Evolutionary conservation across 1,284 basidiomycete genomes (phyloP).

Genomic region (Irpex sp.): DNA sequence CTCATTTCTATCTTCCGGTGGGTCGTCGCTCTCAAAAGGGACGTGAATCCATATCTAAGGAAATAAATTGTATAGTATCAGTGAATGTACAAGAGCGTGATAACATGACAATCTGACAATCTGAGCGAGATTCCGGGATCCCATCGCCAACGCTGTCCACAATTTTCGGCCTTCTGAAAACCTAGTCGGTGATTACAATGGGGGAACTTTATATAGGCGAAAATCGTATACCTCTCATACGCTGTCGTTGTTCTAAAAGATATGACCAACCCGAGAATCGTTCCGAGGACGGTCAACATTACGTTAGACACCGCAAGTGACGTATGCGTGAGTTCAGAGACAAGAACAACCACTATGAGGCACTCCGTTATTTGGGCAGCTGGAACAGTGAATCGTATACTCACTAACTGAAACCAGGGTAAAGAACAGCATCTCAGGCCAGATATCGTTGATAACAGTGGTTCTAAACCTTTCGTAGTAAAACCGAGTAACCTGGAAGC

Average conservation of each 20-base stretch:
- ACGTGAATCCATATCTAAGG: constrained; percentile 64
- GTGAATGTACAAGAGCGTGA: background rate
- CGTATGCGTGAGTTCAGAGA: constrained; percentile 42
- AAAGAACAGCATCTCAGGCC: constrained; percentile 60
- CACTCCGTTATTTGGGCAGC: background rate
- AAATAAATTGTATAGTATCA: background rate
- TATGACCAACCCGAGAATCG: constrained; percentile 38
- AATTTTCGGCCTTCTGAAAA: constrained; percentile 61
- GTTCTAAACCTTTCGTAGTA: constrained; percentile 50
- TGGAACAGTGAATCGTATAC: constrained; percentile 19
- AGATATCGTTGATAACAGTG: constrained; percentile 63
- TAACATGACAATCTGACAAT: constrained; percentile 32
- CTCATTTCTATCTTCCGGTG: constrained; percentile 22
- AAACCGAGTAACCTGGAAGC: constrained; percentile 8
- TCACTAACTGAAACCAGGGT: constrained; percentile 49
- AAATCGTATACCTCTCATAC: constrained; percentile 52
- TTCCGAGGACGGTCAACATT: constrained; percentile 39
- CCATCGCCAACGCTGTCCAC: constrained; percentile 56
- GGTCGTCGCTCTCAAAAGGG: constrained; percentile 41
- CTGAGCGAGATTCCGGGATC: constrained; percentile 53
- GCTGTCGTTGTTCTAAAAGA: constrained; percentile 46
- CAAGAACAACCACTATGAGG: constrained; percentile 46
- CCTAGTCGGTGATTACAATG: constrained; percentile 23
- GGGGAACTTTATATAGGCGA: background rate
- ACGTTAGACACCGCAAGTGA: constrained; percentile 40